These are phyloP conservation scores for Leccinum angustisporum DNA, from an alignment of 1,284 basidiomycete genomes.

Conservation along the genomic window DNA sequence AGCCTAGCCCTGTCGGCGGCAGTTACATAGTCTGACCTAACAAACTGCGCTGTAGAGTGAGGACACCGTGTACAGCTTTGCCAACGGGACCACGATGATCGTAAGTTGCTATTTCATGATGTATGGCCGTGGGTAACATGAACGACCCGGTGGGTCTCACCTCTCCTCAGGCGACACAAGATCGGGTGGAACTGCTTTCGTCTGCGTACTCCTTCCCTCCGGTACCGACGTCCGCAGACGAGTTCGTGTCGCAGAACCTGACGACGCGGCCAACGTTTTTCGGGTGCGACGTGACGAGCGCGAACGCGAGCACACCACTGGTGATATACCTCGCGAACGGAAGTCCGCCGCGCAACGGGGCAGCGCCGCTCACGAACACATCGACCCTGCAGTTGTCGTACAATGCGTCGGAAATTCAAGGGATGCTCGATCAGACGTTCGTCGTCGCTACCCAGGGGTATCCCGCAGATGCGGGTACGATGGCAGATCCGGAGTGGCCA, in stretches of 20 bases:
- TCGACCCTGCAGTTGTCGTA: constrained; percentile 38
- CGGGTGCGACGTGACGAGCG: constrained; percentile 36
- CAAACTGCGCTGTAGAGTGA: constrained; percentile 22
- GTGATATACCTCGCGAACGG: constrained; percentile 45
- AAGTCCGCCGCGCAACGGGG: constrained; percentile 41
- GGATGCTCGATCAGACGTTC: constrained; percentile 44
- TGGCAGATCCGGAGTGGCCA: constrained; percentile 40
- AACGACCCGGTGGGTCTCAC: not conserved
- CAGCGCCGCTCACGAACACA: constrained; percentile 42
- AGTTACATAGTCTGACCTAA: not conserved
- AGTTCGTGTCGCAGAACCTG: constrained; percentile 38
- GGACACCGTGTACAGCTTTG: constrained; percentile 32
- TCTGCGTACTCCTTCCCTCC: constrained; percentile 43
- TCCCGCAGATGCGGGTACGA: constrained; percentile 12
- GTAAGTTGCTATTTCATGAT: constrained; percentile 29
- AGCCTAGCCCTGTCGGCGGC: not conserved
- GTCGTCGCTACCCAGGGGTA: constrained; percentile 43
- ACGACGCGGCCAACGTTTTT: constrained; percentile 45
- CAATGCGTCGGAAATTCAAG: constrained; percentile 32
- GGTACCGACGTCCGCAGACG: constrained; percentile 33
- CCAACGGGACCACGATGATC: constrained; percentile 42
- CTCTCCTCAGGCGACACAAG: constrained; percentile 36
- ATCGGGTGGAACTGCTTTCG: constrained; percentile 39
- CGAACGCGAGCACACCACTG: constrained; percentile 32
- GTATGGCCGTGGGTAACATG: not conserved